phyloP scores from a whole-genome alignment of 805 yeast genomes.

The Crinitomyces ghanaensis region DNA sequence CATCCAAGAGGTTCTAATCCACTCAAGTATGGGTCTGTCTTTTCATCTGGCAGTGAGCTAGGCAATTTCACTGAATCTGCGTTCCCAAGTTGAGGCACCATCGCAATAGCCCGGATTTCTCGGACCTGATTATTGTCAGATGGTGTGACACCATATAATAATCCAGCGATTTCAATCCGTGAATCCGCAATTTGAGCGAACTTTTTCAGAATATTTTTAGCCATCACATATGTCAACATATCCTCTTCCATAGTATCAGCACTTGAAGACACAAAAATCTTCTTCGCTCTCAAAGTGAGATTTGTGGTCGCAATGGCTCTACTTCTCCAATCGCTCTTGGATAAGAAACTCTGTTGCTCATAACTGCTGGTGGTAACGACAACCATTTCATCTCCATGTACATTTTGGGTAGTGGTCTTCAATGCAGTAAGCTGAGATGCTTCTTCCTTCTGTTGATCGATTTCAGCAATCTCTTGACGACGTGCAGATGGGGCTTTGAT shows the following conservation, averaged over 20 bases:
- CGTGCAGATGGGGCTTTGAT: constrained; percentile 80
- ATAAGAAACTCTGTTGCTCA: constrained; percentile 73
- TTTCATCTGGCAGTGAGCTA: constrained; percentile 22
- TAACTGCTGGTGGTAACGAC: constrained; percentile 86
- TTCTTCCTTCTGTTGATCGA: constrained; percentile 35
- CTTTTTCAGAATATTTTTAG: constrained; percentile 66
- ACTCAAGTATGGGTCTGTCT: constrained; percentile 30
- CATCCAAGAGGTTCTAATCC: constrained; percentile 78
- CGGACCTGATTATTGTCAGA: constrained; percentile 58
- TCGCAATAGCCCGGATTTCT: constrained; percentile 62
- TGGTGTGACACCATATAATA: constrained; percentile 71
- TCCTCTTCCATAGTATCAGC: constrained; percentile 42
- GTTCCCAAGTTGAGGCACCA: constrained; percentile 84
- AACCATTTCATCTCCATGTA: constrained; percentile 91
- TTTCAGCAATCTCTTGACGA: constrained; percentile 73
- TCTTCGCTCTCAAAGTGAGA: constrained; percentile 61
- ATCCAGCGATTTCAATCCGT: constrained; percentile 72
- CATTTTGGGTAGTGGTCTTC: constrained; percentile 75
- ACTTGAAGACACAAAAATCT: constrained; percentile 61
- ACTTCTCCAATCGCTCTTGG: constrained; percentile 84
- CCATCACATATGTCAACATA: constrained; percentile 61
- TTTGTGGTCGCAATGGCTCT: constrained; percentile 71
- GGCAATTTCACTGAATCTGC: constrained; percentile 56
- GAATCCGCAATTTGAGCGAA: constrained; percentile 73
- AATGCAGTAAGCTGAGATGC: constrained; percentile 47